Evolutionary conservation across 306 rosid genomes (phyloP), one percentile per base, ranked within the genome.

Genomic region (Castanea sativa): DNA sequence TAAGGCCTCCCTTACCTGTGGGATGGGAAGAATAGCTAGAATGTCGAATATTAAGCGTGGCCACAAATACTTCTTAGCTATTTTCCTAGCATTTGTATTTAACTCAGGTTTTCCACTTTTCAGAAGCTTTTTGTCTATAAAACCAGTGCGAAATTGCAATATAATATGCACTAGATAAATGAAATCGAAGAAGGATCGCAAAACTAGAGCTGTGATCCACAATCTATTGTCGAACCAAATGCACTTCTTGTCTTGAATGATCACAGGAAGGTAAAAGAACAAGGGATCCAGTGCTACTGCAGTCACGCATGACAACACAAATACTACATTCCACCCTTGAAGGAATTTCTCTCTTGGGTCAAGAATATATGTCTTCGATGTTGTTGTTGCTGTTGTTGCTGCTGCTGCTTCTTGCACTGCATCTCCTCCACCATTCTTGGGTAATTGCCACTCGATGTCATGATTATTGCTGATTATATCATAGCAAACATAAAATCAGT

Each of bases 291-390:
- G 74, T 30, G 98, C 91, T 67, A 93, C 93, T 32, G 98, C 92
- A 79, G 91, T 75, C 63, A 91, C 82, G 75, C 98, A 93, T 7
- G 92, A 88, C 79, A 93, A 73, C 63, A 93, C 97, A 81, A 93
- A 93, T 82, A 91, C 90, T 83, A 91, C 92, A 83, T 93, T 93
- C 98, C 98, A 93, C 80, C 81, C 90, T 76, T 94, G 97, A 78
- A 94, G 98, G 80, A 94, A 94, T 55, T 93, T 86, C 32, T 93
- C 98, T 79, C 89, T 97, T 0, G 98, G 98, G 82, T 94, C 97
- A 51, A 94, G 98, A 76, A 94, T 85, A 35, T 25, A 25, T 25
- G 27, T 25, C 27, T 25, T 25, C 27, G 27, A 25, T 33, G 38
- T 33, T 25, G 38, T 1, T 33, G 38, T 4, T 1, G 2, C 23